These are phyloP conservation scores for Beauveria sp. DNA, from an alignment of 2,329 filamentous ascomycete species.

Conservation along the genomic window DNA sequence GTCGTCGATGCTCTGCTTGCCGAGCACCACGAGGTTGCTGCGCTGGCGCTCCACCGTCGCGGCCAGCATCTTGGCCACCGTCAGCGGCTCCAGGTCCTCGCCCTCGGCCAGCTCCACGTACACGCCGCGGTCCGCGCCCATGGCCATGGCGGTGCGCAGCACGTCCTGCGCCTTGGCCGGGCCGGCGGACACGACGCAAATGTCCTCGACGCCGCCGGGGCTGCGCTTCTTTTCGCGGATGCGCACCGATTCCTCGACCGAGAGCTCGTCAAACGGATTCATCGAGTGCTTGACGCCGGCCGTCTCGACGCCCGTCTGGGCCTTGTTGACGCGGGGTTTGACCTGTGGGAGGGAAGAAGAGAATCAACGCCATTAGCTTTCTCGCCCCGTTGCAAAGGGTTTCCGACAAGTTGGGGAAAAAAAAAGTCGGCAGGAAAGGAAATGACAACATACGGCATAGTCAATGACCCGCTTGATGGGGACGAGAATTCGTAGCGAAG, in stretches of 20 bases:
- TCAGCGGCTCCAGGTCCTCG: slow-evolving; percentile 75
- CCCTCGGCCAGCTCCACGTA: slow-evolving; percentile 75
- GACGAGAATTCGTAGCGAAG: slow-evolving; percentile 65
- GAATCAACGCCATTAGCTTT: not conserved
- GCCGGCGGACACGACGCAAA: slow-evolving; percentile 81
- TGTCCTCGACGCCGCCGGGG: slow-evolving; percentile 74
- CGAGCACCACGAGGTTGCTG: slow-evolving; percentile 85
- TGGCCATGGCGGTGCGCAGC: slow-evolving; percentile 93
- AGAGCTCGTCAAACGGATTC: slow-evolving; percentile 99
- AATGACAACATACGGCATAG: slow-evolving; percentile 57
- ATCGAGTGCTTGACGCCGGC: slow-evolving; percentile 93
- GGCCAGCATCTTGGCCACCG: slow-evolving; percentile 83
- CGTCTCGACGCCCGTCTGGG: slow-evolving; percentile 82
- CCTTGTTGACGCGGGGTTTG: slow-evolving; percentile 63
- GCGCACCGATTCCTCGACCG: slow-evolving; percentile 89
- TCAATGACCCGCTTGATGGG: slow-evolving; percentile 81
- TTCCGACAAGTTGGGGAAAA: not conserved
- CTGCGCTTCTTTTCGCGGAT: slow-evolving; percentile 80
- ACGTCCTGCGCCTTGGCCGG: slow-evolving; percentile 82
- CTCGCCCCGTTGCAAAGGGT: not conserved
- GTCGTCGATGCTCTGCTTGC: slow-evolving; percentile 98
- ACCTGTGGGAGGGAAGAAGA: slow-evolving; percentile 34
- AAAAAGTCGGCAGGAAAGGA: not conserved
- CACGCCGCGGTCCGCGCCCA: slow-evolving; percentile 90
- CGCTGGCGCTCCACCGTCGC: slow-evolving; percentile 75